phyloP scores from a whole-genome alignment of 768 basidiomycete genomes.

The Auricularia sp. region DNA sequence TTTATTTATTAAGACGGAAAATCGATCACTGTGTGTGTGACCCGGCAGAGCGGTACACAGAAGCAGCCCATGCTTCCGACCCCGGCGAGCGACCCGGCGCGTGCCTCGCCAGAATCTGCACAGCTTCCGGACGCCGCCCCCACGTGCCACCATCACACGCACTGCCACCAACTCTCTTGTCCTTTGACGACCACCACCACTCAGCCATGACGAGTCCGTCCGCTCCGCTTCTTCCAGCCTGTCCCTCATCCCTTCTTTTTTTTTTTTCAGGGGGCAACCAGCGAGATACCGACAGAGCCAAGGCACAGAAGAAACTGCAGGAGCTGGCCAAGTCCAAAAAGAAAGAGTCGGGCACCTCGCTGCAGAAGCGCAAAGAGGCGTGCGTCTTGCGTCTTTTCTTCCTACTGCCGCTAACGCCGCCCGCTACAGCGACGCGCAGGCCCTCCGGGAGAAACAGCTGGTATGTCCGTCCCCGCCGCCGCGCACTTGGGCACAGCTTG shows the following conservation, averaged over 20 bases:
- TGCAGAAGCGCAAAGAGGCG: constrained; percentile 68
- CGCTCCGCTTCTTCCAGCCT: constrained; percentile 3
- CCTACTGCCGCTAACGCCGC: constrained; percentile 12
- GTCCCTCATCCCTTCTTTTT: background rate
- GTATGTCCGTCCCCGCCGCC: constrained; percentile 25
- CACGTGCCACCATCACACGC: no score
- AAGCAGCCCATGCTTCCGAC: constrained; percentile 2
- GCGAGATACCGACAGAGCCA: constrained; percentile 62
- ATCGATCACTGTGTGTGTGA: constrained; percentile 2
- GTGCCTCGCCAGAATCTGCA: no score
- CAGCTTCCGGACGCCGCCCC: no score
- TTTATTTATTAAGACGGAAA: constrained; percentile 22
- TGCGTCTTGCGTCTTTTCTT: constrained; percentile 30
- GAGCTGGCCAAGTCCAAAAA: constrained; percentile 24
- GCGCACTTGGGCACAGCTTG: background rate
- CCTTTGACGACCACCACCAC: constrained; percentile 4
- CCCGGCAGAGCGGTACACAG: constrained; percentile 12
- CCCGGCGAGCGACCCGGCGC: no score
- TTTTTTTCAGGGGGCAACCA: constrained; percentile 64
- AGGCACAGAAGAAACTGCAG: constrained; percentile 55
- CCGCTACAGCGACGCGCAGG: constrained; percentile 58
- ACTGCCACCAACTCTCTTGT: no score
- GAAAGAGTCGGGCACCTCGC: constrained; percentile 55
- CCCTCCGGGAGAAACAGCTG: constrained; percentile 70
- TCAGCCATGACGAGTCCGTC: constrained; percentile 6